Evolutionary conservation across 1,284 basidiomycete genomes (phyloP), one percentile per base, ranked within the genome.

Genomic region (Testicularia cyperi): DNA sequence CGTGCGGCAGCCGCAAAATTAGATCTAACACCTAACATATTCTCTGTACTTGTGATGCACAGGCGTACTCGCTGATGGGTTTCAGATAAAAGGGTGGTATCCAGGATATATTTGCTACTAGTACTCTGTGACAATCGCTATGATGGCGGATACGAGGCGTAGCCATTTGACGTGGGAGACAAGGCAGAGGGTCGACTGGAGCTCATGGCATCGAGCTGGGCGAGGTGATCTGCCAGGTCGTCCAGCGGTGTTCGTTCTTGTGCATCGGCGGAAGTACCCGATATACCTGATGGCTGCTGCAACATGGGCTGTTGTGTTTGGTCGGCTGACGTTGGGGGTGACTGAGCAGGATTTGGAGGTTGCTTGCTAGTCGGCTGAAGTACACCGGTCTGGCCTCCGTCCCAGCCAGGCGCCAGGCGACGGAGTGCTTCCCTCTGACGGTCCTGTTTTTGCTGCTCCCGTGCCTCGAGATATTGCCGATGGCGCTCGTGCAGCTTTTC

Each of bases 221-320:
- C 49, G n/a, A 64, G 33, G 30, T 63, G 51, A 25, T 67, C 60
- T 5, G 52, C 52, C 8, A 64, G 23, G 22, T 64, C 46, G 35
- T 67, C 54, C 34, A 64, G 33, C 5, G 58, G 58, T 12, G 58
- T 57, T 15, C 51, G 42, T 23, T 57, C 39, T 25, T 39, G n/a
- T n/a, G n/a, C n/a, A n/a, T n/a, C n/a, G n/a, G n/a, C n/a, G n/a
- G n/a, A n/a, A n/a, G n/a, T n/a, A n/a, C n/a, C n/a, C n/a, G n/a
- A n/a, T n/a, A n/a, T n/a, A n/a, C n/a, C n/a, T n/a, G n/a, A n/a
- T n/a, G n/a, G 29, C 43, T 39, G 32, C 38, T 39, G 18, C n/a
- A n/a, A n/a, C n/a, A n/a, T n/a, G n/a, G n/a, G n/a, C 22, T 43
- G 18, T 27, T 34, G 15, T 16, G 9, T 38, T 22, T 9, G 7